Percentiles rank a stretch among this genome's conserved stretches.
Conservation (phyloP, 2,329 filamentous ascomycete genomes). For the Colletotrichum sp. region DNA sequence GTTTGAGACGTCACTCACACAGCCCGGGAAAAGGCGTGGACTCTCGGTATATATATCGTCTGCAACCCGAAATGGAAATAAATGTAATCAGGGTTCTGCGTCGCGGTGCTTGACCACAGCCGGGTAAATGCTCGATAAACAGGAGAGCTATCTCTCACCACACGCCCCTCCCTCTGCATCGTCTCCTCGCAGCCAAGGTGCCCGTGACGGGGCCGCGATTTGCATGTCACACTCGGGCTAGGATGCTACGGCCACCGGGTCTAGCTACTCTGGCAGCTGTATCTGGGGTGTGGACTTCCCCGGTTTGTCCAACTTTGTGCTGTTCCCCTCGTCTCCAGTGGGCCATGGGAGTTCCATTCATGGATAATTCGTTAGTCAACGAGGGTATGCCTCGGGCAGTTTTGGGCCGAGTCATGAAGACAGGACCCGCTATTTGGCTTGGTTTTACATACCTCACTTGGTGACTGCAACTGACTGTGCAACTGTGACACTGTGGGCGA, state of each 20-base stretch:
- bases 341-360: slow-evolving; percentile 6
- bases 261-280: neutral
- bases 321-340: neutral
- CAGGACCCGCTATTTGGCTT: neutral
- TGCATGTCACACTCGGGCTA: neutral
- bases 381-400: slow-evolving; percentile 9
- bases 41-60: slow-evolving; percentile 14
- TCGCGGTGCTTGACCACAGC: neutral
- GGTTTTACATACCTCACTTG: neutral
- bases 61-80: neutral
- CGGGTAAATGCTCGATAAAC: neutral
- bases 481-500: neutral
- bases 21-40: neutral
- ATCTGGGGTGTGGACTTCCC: slow-evolving; percentile 7
- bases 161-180: neutral
- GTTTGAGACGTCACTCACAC: neutral
- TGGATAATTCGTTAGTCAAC: slow-evolving; percentile 15
- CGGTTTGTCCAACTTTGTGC: neutral
- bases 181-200: neutral
- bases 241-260: neutral
- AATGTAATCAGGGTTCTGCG: neutral
- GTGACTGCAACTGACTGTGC: too few species aligned
- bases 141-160: neutral
- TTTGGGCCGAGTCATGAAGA: slow-evolving; percentile 15
- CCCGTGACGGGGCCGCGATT: neutral